Conservation (phyloP, 148 eudicot genomes). For the Simmondsia chinensis region DNA sequence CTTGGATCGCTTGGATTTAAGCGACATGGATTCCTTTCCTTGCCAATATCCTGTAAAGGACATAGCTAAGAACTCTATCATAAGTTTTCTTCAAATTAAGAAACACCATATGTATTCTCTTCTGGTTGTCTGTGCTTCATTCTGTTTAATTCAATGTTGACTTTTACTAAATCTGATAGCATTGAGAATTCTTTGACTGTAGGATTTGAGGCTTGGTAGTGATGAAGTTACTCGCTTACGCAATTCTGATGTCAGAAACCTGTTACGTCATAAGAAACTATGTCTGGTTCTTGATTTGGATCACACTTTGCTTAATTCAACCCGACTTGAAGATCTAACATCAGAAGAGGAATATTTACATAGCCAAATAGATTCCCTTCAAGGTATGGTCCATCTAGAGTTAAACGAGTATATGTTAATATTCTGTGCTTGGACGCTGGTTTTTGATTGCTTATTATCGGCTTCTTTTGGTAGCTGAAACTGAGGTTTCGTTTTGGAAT, state of each 20-base stretch:
- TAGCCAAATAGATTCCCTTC: slow-evolving; percentile 38
- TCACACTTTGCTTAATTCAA: slow-evolving; percentile 87
- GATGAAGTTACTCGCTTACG: slow-evolving; percentile 70
- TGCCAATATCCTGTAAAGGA: no score
- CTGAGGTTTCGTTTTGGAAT: no score
- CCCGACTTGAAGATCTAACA: slow-evolving; percentile 45
- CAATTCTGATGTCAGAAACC: slow-evolving; percentile 45
- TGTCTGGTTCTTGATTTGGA: slow-evolving; percentile 85
- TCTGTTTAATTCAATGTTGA: neutral
- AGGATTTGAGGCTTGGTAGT: slow-evolving; percentile 59
- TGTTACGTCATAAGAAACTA: slow-evolving; percentile 60
- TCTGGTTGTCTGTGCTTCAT: neutral
- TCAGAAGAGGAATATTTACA: slow-evolving; percentile 60
- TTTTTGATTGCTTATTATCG: neutral
- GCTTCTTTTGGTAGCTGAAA: neutral
- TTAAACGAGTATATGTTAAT: neutral
- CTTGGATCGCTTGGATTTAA: no score
- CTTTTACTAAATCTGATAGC: neutral
- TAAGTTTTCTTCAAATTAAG: no score
- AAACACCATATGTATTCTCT: no score
- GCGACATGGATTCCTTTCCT: no score
- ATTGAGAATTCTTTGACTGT: slow-evolving; percentile 8
- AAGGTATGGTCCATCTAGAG: slow-evolving; percentile 36
- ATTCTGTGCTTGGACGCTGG: neutral
- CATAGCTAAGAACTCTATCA: no score